Evolutionary conservation across 352 stramenopile species (phyloP), one percentile per base, ranked within the genome.

Genomic region (Pythium periplocum): DNA sequence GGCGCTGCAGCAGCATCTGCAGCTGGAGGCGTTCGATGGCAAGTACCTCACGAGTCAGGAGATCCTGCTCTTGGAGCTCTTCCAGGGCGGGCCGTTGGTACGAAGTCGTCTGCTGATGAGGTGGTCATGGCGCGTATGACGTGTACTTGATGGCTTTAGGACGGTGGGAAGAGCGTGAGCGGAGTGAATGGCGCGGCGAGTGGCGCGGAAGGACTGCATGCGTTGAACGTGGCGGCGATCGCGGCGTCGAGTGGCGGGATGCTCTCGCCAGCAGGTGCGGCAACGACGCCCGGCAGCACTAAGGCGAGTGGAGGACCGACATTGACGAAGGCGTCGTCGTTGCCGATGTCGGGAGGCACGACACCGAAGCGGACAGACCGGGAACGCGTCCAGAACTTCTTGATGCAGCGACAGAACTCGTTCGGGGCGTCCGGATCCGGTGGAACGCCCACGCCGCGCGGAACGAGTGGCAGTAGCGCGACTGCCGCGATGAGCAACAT

Each of bases 11-110:
- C 64, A 79, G 69, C 76, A 89, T 51, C 66, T 90, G 56, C 78
- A 89, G 68, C 77, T 92, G 40, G 71, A 87, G 53, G 68, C 75
- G 3, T 81, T 67, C 46, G 71, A 78, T 8, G 75, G 73, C 8
- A 85, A 84, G 57, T 92, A 88, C 69, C 75, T 92, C 42, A 92
- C 82, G 40, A 62, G 67, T 40, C 82, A 92, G 61, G 82, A 92
- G 63, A 89, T 89, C 35, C 62, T 90, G 26, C 58, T 92, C 32
- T 49, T 84, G 32, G 69, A 88, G 53, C 70, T 90, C 35, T 92
- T 85, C 53, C 61, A 83, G 51, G 61, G 75, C 44, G 58, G 71
- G 41, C 42, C 52, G 11, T n/a, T 53, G 10, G 69, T 68, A 45
- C 43, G 63, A 66, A 11, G 32, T 3, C 31, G 50, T 41, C 6